These are phyloP conservation scores for Gymnopilus junonius DNA, from an alignment of 768 basidiomycete genomes.

Conservation along the genomic window DNA sequence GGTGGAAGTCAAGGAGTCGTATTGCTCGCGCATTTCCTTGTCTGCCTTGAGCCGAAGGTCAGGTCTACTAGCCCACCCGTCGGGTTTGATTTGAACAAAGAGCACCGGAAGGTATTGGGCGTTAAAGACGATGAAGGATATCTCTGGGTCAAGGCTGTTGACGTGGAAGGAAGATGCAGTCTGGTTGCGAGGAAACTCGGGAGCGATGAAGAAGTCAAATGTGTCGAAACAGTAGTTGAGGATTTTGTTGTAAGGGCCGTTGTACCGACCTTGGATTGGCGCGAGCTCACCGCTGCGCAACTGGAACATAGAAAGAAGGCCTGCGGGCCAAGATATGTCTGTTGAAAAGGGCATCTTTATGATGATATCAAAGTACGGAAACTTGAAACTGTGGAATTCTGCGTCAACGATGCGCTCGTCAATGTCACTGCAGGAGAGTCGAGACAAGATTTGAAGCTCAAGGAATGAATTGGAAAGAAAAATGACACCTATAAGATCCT, in stretches of 20 bases:
- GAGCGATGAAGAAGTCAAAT: constrained; percentile 29
- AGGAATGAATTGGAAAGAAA: too few relatives aligned
- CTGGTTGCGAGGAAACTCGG: too few relatives aligned
- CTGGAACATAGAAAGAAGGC: constrained; percentile 35
- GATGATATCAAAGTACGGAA: too few relatives aligned
- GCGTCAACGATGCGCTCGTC: too few relatives aligned
- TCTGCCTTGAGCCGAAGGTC: constrained; percentile 34
- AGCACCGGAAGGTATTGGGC: constrained; percentile 33
- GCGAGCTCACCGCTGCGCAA: constrained; percentile 16
- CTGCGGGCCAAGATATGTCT: constrained; percentile 30
- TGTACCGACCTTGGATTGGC: constrained; percentile 35
- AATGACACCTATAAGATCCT: too few relatives aligned
- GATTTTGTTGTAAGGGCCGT: constrained; percentile 43
- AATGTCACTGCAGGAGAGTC: too few relatives aligned
- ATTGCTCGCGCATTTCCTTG: constrained; percentile 32
- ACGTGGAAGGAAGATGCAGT: too few relatives aligned
- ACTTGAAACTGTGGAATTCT: too few relatives aligned
- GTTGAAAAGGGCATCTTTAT: constrained; percentile 20
- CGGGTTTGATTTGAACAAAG: constrained; percentile 36
- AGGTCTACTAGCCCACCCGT: constrained; percentile 28
- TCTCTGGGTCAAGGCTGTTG: constrained; percentile 21
- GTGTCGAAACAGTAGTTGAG: constrained; percentile 36
- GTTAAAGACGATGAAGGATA: constrained; percentile 33
- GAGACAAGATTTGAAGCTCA: too few relatives aligned
- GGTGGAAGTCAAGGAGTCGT: constrained; percentile 13